These are phyloP conservation scores for Coprinopsis marcescibilis DNA, from an alignment of 768 basidiomycete species.

Conservation along the genomic window DNA sequence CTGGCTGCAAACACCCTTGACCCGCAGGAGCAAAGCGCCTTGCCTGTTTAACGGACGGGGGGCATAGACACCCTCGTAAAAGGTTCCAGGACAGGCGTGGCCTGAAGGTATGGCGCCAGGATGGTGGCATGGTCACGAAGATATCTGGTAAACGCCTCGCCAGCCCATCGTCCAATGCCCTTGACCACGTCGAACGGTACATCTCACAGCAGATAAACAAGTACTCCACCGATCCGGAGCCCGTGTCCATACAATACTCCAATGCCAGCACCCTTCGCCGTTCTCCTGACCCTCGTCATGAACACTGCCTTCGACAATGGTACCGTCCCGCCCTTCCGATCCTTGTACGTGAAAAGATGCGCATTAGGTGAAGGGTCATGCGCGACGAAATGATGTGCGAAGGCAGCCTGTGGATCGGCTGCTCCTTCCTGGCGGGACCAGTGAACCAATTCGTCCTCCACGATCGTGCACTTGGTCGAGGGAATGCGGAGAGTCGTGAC, in stretches of 20 bases:
- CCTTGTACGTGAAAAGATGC: conserved; percentile 11
- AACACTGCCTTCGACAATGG: conserved; percentile 24
- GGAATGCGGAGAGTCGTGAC: conserved; percentile 8
- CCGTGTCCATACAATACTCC: conserved; percentile 19
- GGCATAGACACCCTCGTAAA: conserved; percentile 3
- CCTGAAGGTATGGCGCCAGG: conserved; percentile 13
- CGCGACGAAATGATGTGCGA: conserved; percentile 18
- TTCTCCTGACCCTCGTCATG: conserved; percentile 12
- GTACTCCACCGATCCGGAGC: conserved; percentile 21
- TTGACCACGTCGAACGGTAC: conserved; percentile 29
- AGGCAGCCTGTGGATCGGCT: conserved; percentile 15
- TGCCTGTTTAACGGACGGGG: too few species aligned
- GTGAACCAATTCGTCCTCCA: not conserved
- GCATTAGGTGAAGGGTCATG: conserved; percentile 16
- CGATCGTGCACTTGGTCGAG: not conserved
- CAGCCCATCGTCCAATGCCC: conserved; percentile 23
- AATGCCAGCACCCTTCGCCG: conserved; percentile 7
- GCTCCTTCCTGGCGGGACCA: conserved; percentile 14
- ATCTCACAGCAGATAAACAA: conserved; percentile 30
- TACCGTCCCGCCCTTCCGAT: not conserved
- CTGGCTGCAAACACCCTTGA: too few species aligned
- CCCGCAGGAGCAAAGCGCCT: too few species aligned
- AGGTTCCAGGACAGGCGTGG: not conserved
- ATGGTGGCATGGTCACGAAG: conserved; percentile 9
- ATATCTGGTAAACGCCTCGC: conserved; percentile 11